Evolutionary conservation across 371 early-diverging fungal species (phyloP), one percentile per base, ranked within the genome.

Genomic region (Dinochytrium kinnereticum): DNA sequence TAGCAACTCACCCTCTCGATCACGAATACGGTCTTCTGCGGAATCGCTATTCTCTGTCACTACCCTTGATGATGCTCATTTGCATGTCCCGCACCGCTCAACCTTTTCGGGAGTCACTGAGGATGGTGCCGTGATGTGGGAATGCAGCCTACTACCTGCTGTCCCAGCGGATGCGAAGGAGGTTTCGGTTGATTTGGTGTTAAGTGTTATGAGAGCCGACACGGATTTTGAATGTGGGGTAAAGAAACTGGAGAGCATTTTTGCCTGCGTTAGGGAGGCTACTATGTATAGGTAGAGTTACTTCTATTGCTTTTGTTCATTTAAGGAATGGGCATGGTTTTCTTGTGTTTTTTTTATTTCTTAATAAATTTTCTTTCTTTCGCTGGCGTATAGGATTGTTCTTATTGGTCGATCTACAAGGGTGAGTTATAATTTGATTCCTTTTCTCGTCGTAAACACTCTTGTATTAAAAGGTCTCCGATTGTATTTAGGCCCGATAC

Each of bases 161-260:
- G n/a, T 61, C 15, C 61, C 61, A 7, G 30, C 61, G 34, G 34
- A 61, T 61, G 61, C 61, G 30, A 61, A 17, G 34, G 61, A 61
- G 36, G 36, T 61, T 3, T 21, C 3, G 36, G 36, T 61, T 30
- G 61, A 61, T 34, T 24, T 61, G 3, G 61, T 61, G 3, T 37
- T 61, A 36, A 28, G 61, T 5, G 28, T 17, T 37, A 33, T 61
- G 61, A 61, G 61, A 26, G 36, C 36, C 13, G 61, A 61, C 24
- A 61, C 61, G 36, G 61, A 61, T 34, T 61, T 33, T 31, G 61
- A 61, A 24, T 13, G 36, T 31, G 61, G 61, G 7, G 13, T 15
- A 10, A 61, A 34, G 24, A 61, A 37, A 24, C 7, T 61, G 61
- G 61, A 61, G 34, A 7, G 7, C 24, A 17, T 61, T 5, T 31